These are phyloP conservation scores for Petasospora fabianii DNA, from an alignment of 1,139 yeast species.

Conservation along the genomic window DNA sequence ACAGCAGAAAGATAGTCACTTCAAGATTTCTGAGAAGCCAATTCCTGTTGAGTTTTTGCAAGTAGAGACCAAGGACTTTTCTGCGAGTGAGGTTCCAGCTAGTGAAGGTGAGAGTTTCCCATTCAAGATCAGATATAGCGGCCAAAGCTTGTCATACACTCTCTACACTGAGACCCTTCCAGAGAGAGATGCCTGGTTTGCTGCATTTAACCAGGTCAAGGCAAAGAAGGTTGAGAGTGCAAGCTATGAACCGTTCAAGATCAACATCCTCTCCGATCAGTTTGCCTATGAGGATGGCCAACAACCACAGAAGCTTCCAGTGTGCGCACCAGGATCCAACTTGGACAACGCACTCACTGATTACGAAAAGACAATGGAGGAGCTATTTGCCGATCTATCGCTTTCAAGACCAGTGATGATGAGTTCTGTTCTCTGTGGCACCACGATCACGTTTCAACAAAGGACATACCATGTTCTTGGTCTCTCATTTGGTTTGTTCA, in stretches of 20 bases:
- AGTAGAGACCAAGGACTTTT: slow-evolving; percentile 40
- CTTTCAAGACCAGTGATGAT: slow-evolving; percentile 48
- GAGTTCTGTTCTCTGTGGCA: slow-evolving; percentile 32
- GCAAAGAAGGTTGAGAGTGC: slow-evolving; percentile 44
- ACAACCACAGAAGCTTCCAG: slow-evolving; percentile 54
- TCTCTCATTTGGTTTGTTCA: slow-evolving; percentile 41
- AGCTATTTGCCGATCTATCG: slow-evolving; percentile 28
- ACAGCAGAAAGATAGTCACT: slow-evolving; percentile 26
- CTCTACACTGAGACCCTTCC: slow-evolving; percentile 51
- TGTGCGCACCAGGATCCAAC: slow-evolving; percentile 61
- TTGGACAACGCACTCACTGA: slow-evolving; percentile 46
- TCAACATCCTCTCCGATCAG: slow-evolving; percentile 53
- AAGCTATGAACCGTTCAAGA: slow-evolving; percentile 51
- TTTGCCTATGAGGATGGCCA: slow-evolving; percentile 62
- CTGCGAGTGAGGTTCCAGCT: slow-evolving; percentile 14
- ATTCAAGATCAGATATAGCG: slow-evolving; percentile 47
- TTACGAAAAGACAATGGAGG: slow-evolving; percentile 25
- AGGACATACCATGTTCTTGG: slow-evolving; percentile 41
- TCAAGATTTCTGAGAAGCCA: slow-evolving; percentile 53
- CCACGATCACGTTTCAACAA: slow-evolving; percentile 35
- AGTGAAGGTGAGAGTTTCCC: slow-evolving; percentile 33
- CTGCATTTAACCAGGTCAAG: slow-evolving; percentile 52
- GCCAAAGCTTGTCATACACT: slow-evolving; percentile 50
- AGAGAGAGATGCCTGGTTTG: slow-evolving; percentile 62
- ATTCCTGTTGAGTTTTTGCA: slow-evolving; percentile 58